A percentile compares a stretch with the other conserved stretches of the same genome.
These are phyloP conservation scores for Alternaria viburni DNA, from an alignment of 2,329 filamentous ascomycete genomes.

Conservation along the genomic window DNA sequence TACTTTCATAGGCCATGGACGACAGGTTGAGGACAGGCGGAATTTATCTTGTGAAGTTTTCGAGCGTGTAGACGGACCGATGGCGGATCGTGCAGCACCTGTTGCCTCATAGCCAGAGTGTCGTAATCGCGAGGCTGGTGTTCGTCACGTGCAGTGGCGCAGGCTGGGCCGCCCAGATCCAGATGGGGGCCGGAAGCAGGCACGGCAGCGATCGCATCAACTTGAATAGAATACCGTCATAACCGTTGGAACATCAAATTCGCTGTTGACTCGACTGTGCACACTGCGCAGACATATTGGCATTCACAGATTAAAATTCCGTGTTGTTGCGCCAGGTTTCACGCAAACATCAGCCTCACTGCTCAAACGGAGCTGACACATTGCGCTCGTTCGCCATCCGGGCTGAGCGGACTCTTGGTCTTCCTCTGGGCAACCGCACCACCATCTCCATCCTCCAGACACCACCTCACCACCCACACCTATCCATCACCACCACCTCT, in stretches of 20 bases:
- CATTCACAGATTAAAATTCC: constrained; percentile 3
- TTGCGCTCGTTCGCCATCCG: constrained; percentile 26
- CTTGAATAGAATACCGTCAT: constrained; percentile 11
- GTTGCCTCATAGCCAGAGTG: background rate
- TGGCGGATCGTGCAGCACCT: background rate
- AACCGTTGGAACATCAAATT: background rate
- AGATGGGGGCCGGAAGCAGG: constrained; percentile 1
- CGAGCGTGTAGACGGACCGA: background rate
- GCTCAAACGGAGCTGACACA: constrained; percentile 41
- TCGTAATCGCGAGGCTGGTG: constrained; percentile 6
- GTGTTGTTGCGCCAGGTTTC: constrained; percentile 29
- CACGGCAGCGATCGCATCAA: constrained; percentile 12
- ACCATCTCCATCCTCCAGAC: constrained; percentile 31
- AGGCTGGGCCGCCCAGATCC: background rate
- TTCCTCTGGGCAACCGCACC: constrained; percentile 19
- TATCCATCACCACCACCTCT: constrained; percentile 20
- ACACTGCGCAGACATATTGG: background rate
- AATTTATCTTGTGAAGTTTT: background rate
- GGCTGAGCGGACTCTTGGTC: constrained; percentile 21
- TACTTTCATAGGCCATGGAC: background rate
- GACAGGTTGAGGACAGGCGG: background rate
- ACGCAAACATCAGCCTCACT: constrained; percentile 38
- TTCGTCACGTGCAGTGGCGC: constrained; percentile 24
- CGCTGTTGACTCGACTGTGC: constrained; percentile 7
- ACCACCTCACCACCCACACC: constrained; percentile 29